Evolutionary conservation across 1,284 basidiomycete genomes (phyloP).

Genomic region (Naganishia sp.): DNA sequence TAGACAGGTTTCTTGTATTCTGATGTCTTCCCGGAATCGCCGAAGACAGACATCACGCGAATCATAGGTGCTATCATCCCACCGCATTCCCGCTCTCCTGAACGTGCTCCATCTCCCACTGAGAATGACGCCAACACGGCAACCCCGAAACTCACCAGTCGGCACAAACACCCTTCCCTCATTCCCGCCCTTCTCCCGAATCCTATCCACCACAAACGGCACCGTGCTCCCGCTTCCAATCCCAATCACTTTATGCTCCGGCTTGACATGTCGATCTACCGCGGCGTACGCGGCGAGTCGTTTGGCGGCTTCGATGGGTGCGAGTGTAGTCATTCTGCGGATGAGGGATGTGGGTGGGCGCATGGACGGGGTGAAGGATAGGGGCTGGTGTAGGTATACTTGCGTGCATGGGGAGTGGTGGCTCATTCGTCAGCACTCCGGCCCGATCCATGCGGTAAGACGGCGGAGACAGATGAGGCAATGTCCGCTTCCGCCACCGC

Average conservation of each 20-base stretch:
- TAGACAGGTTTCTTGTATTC: too few relatives aligned
- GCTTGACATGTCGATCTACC: constrained; percentile 83
- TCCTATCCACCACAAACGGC: constrained; percentile 94
- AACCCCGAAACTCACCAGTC: constrained; percentile 61
- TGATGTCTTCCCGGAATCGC: too few relatives aligned
- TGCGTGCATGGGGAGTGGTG: not conserved
- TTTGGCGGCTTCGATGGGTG: constrained; percentile 72
- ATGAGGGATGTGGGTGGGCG: not conserved
- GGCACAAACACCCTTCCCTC: constrained; percentile 82
- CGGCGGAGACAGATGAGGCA: too few relatives aligned
- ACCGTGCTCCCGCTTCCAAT: constrained; percentile 95
- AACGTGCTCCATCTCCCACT: not conserved
- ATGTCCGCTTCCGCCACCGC: too few relatives aligned
- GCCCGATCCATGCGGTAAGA: too few relatives aligned
- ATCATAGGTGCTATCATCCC: too few relatives aligned
- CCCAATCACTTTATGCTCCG: constrained; percentile 84
- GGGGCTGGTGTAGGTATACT: not conserved
- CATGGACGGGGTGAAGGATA: not conserved
- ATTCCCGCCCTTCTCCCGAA: constrained; percentile 84
- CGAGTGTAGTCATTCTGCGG: not conserved
- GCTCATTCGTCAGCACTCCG: constrained; percentile 4
- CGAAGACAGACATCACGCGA: too few relatives aligned
- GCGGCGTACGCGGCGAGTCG: constrained; percentile 90
- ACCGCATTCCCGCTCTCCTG: not conserved
- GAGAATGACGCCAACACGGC: too few relatives aligned